These are phyloP conservation scores for Paramecium caudatum DNA, from an alignment of 73 alveolate genomes.

Conservation along the genomic window DNA sequence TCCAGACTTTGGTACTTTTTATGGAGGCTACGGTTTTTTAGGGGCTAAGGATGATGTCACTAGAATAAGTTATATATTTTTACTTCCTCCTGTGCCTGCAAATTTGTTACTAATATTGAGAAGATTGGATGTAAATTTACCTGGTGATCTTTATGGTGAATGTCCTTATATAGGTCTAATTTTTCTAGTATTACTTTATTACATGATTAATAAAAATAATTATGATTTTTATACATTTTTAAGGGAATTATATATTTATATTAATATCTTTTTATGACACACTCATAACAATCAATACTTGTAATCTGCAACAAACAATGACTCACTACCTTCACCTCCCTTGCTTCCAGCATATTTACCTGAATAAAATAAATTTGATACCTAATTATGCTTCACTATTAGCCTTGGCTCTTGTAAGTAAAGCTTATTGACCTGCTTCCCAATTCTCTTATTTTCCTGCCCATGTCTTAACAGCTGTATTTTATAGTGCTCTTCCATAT, in stretches of 20 bases:
- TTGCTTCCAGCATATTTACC: conserved; percentile 81
- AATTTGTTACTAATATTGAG: conserved; percentile 71
- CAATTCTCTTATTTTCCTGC: conserved; percentile 95
- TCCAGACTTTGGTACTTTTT: conserved; percentile 72
- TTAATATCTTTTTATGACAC: conserved; percentile 36
- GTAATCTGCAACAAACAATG: conserved; percentile 82
- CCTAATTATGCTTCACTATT: conserved; percentile 95
- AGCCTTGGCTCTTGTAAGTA: conserved; percentile 92
- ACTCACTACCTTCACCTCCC: conserved; percentile 78
- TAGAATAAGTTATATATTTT: conserved; percentile 5
- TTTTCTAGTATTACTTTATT: not conserved
- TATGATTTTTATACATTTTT: no score
- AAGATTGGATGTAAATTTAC: conserved; percentile 67
- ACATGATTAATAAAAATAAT: no score
- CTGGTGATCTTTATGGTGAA: conserved; percentile 62
- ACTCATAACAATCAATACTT: conserved; percentile 75
- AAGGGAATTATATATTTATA: no score
- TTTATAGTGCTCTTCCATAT: conserved; percentile 98
- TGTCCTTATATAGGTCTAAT: conserved; percentile 53
- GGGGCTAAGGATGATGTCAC: conserved; percentile 76
- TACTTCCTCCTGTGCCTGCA: conserved; percentile 79
- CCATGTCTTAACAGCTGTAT: conserved; percentile 96
- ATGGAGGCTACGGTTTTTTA: conserved; percentile 62
- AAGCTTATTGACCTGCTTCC: conserved; percentile 94
- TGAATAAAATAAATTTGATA: not conserved